Evolutionary conservation across 495 filamentous ascomycete species (phyloP).

Genomic region (Chaetomium cochliodes): DNA sequence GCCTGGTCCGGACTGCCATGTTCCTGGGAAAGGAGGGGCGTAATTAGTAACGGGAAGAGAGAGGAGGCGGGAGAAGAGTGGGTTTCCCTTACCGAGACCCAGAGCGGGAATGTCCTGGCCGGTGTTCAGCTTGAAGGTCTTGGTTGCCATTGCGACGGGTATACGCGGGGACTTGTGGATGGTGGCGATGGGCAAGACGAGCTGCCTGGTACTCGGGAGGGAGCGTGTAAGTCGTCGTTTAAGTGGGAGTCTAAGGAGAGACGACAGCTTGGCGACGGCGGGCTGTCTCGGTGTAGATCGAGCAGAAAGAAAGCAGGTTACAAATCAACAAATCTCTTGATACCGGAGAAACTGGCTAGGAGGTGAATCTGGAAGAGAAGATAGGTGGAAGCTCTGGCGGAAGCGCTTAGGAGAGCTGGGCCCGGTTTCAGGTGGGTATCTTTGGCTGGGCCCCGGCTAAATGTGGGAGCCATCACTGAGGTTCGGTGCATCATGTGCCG

Average conservation of each 20-base stretch:
- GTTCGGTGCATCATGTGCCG: constrained; percentile 16
- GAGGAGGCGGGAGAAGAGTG: constrained; percentile 16
- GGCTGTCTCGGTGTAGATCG: neutral
- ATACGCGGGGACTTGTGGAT: neutral
- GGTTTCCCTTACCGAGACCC: constrained; percentile 57
- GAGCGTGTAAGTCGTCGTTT: constrained; percentile 4
- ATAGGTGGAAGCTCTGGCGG: constrained; percentile 14
- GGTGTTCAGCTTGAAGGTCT: constrained; percentile 70
- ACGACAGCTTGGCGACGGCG: constrained; percentile 9
- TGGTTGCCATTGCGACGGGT: constrained; percentile 44
- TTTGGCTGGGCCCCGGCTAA: constrained; percentile 6
- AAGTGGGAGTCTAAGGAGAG: neutral
- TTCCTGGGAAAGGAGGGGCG: constrained; percentile 46
- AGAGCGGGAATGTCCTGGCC: constrained; percentile 73
- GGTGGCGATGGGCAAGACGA: neutral
- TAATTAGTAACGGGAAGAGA: neutral
- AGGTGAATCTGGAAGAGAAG: neutral
- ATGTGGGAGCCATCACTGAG: constrained; percentile 7
- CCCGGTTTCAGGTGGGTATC: constrained; percentile 9
- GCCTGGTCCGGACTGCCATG: constrained; percentile 71
- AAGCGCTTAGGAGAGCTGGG: neutral
- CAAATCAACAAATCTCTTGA: constrained; percentile 4
- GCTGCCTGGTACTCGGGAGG: neutral
- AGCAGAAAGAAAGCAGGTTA: constrained; percentile 3
- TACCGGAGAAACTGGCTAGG: neutral